Evolutionary conservation across 1,139 yeast species (phyloP), one percentile per base, ranked within the genome.

Genomic region (Yamadazyma buinensis): DNA sequence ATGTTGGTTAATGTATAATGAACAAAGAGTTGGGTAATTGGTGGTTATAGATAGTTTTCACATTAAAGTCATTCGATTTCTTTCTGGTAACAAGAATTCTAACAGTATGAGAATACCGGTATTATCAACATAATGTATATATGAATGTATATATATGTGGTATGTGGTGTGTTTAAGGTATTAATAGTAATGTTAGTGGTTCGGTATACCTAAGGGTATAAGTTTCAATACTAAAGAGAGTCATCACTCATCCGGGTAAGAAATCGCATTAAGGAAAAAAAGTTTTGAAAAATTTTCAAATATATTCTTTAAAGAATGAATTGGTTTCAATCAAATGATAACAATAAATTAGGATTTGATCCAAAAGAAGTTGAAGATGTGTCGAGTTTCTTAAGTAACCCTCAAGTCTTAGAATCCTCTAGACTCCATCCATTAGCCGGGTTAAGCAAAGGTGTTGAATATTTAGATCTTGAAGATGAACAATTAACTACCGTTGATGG

Each of bases 401-500:
- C 82, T 15, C 80, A 80, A 30, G 72, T 71, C 17, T 68, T 84
- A 44, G 95, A 87, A 54, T 71, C 88, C 17, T 63, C 85, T 35
- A 74, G 74, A 57, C 72, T 92, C 53, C 98, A 92, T 59, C 98
- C 97, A 29, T 72, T 92, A 54, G 97, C 97, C 1, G 96, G 96
- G 10, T 75, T 92, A 48, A 90, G 84, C 46, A 81, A 80, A 51
- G 95, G 92, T 33, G 77, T 92, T 39, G 97, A 92, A 59, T 92
- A 82, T 59, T 69, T 92, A 52, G 95, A 88, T 49, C 72, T 92
- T 44, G 97, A 92, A 55, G 95, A 85, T 52, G 78, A 74, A 50
- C 72, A 81, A 46, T 67, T 88, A 45, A 77, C 79, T 34, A 64
- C 76, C 15, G 64, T 85, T 51, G 95, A 88, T 52, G 96, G 96